Base-by-base conservation (phyloP, 2,329 filamentous ascomycete genomes). In the Colletotrichum caudatum region DNA sequence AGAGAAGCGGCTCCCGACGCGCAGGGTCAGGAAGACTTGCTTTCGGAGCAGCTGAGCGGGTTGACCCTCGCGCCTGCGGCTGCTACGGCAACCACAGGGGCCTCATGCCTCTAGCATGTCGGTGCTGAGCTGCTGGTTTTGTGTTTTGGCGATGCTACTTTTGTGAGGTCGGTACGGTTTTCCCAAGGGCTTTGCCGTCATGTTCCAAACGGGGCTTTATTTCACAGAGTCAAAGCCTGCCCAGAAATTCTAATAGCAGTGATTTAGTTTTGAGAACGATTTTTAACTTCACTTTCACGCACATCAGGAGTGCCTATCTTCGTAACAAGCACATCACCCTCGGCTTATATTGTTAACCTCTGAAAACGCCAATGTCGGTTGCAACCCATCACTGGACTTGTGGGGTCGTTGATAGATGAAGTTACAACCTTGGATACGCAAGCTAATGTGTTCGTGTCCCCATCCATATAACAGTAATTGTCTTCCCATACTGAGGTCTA, bases 371-470 rank as follows among this genome's bases (percentile, higher is more conserved):
- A 50, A 62, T 35, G 62, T 41, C 64, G 57, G 62, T 51, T 57
- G 67, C 50, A 71, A 50, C 68, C 63, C 62, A 67, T 9, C 11
- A 11, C n/a, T 26, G 23, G 18, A 9, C 20, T 2, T 61, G 57
- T 65, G 50, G 50, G 9, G 50, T 44, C 66, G 14, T 18, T 16
- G 14, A 7, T 61, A 29, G 23, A 35, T 56, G 59, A 65, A 33
- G 14, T 2, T n/a, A 56, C 46, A 57, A 70, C 39, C 63, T 57
- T 51, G 51, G 57, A 50, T 11, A 23, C 41, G 9, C 51, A 48
- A 62, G 12, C 63, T 56, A 59, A 57, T 54, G 23, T 50, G 29
- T 16, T 26, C 14, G 14, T 33, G 48, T 23, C 16, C 46, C 48
- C 39, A 2, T 64, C 33, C 61, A n/a, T 18, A 39, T 33, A 50